A percentile compares a stretch with the other conserved stretches of the same genome.
Evolutionary conservation across 2,329 filamentous ascomycete species (phyloP).

Genomic region (Epichloe bromicola): DNA sequence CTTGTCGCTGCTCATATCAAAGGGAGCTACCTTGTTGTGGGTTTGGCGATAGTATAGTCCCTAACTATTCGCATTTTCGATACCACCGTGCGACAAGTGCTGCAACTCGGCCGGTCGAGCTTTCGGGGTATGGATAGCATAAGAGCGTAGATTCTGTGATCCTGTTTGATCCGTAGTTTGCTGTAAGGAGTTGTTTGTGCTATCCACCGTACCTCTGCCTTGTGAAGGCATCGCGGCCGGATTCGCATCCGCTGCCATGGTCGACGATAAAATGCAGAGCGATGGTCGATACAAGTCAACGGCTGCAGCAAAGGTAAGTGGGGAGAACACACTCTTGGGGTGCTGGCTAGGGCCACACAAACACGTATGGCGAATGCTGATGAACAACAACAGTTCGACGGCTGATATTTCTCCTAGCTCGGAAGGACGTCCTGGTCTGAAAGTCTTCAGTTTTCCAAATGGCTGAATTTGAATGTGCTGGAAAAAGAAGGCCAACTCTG

Average conservation of each 20-base stretch:
- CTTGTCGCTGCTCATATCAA: conserved; percentile 4
- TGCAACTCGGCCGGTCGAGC: conserved; percentile 13
- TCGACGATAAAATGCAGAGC: not conserved
- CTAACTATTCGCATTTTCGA: not conserved
- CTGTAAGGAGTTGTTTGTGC: conserved; percentile 11
- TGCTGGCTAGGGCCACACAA: not conserved
- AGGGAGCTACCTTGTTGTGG: conserved; percentile 11
- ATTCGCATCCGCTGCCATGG: conserved; percentile 8
- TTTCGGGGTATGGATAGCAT: conserved; percentile 14
- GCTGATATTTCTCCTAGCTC: no score
- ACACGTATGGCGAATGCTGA: not conserved
- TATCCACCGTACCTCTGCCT: conserved; percentile 8
- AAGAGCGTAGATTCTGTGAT: conserved; percentile 3
- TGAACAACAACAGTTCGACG: not conserved
- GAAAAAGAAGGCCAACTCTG: not conserved
- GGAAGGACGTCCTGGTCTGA: no score
- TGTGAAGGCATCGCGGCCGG: conserved; percentile 14
- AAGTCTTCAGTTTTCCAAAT: not conserved
- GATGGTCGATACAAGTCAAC: not conserved
- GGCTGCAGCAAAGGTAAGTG: not conserved
- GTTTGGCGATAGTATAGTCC: conserved; percentile 2
- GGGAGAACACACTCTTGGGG: not conserved
- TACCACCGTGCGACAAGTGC: conserved; percentile 6
- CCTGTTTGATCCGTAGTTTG: conserved; percentile 7
- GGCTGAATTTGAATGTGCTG: no score